Conservation (phyloP, 257 asterid genomes). For the Craterostigma plantagineum region DNA sequence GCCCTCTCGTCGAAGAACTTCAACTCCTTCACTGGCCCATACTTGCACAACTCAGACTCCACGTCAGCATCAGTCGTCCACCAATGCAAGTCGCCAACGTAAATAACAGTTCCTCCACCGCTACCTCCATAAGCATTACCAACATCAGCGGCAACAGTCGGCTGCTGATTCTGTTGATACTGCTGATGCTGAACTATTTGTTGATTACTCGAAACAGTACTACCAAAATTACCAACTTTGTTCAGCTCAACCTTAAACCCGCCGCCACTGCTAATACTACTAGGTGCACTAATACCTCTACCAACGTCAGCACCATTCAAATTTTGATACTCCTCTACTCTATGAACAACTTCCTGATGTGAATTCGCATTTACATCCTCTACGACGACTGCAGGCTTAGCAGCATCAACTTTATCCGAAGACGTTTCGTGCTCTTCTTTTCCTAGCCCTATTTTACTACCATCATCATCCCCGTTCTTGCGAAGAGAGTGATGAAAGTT, state of each 20-base stretch:
- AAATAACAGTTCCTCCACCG: constrained; percentile 27
- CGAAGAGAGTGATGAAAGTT: constrained; percentile 48
- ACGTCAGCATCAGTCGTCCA: constrained; percentile 82
- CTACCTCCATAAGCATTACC: constrained; percentile 13
- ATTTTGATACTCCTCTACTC: constrained; percentile 23
- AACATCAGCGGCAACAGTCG: constrained; percentile 3
- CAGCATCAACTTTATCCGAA: constrained; percentile 15
- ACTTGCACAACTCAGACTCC: constrained; percentile 45
- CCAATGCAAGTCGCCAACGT: constrained; percentile 79
- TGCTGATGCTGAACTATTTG: too few species aligned
- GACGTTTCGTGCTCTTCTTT: constrained; percentile 8
- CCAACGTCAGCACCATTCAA: constrained; percentile 17
- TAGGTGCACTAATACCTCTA: constrained; percentile 18
- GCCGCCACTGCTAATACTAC: constrained; percentile 12
- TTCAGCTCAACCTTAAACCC: constrained; percentile 3
- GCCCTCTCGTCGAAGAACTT: constrained; percentile 73
- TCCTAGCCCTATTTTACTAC: constrained; percentile 16
- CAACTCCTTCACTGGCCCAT: constrained; percentile 63
- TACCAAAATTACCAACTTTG: constrained; percentile 13
- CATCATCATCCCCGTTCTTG: constrained; percentile 32
- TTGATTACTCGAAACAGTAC: too few species aligned
- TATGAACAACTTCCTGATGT: constrained; percentile 20
- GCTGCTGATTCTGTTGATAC: too few species aligned
- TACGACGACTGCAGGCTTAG: constrained; percentile 12
- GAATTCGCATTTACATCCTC: constrained; percentile 14